These are phyloP conservation scores for Cadophora sp. DNA, from an alignment of 2,329 filamentous ascomycete species.

Conservation along the genomic window DNA sequence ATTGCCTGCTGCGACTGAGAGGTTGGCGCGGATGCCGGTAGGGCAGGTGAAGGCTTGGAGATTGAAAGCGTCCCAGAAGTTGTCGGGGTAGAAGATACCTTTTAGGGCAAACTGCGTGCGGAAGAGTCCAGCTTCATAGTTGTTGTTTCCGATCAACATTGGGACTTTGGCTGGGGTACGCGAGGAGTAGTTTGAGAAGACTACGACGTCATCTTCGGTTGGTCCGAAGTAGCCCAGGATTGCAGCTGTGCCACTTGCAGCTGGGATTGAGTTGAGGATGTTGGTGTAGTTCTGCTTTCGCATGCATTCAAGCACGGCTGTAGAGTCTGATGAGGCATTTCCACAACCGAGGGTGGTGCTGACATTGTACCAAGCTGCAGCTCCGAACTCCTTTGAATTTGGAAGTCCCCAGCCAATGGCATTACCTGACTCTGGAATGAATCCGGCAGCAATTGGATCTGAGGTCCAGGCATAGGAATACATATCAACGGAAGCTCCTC, in stretches of 20 bases:
- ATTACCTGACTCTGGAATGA: constrained; percentile 46
- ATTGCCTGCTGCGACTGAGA: constrained; percentile 36
- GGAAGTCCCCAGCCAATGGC: constrained; percentile 40
- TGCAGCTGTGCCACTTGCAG: constrained; percentile 16
- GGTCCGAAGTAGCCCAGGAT: constrained; percentile 40
- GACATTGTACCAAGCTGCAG: constrained; percentile 39
- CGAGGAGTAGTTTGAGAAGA: constrained; percentile 42
- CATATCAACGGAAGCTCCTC: constrained; percentile 58
- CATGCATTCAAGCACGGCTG: constrained; percentile 41
- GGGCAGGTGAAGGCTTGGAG: constrained; percentile 47
- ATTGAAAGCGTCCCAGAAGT: constrained; percentile 43
- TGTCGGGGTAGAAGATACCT: constrained; percentile 34
- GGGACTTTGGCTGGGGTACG: constrained; percentile 38
- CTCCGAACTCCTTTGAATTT: constrained; percentile 28
- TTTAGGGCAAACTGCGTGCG: constrained; percentile 36
- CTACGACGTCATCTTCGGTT: constrained; percentile 40
- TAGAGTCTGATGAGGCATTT: constrained; percentile 33
- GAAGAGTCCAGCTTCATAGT: constrained; percentile 47
- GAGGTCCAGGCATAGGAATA: constrained; percentile 44
- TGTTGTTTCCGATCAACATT: constrained; percentile 45
- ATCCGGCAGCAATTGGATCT: constrained; percentile 44
- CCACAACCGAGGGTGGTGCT: constrained; percentile 42
- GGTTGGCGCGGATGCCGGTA: constrained; percentile 40
- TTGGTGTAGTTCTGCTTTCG: constrained; percentile 31
- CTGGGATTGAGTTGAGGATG: constrained; percentile 36